These are phyloP conservation scores for Dactylonectria estremocensis DNA, from an alignment of 2,329 filamentous ascomycete species.

Conservation along the genomic window DNA sequence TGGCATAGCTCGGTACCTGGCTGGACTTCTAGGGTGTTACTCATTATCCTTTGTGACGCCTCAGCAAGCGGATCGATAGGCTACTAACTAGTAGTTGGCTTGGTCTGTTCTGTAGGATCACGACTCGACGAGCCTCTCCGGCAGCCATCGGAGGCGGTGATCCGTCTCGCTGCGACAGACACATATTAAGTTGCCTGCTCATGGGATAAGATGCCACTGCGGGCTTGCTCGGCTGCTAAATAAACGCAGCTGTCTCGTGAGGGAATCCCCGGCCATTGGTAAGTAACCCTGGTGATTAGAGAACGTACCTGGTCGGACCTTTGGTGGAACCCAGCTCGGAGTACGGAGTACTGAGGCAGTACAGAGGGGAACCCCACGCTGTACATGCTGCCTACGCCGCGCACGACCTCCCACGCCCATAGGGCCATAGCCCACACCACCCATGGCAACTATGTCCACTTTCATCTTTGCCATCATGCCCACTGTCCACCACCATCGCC, in stretches of 20 bases:
- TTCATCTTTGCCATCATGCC: constrained; percentile 25
- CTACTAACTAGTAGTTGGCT: constrained; percentile 10
- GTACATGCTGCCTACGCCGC: constrained; percentile 21
- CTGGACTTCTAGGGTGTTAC: not conserved
- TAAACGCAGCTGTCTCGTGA: constrained; percentile 8
- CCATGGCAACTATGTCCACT: constrained; percentile 39
- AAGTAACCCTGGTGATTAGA: not conserved
- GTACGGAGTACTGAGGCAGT: not conserved
- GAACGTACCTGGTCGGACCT: not conserved
- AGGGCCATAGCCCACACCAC: constrained; percentile 43
- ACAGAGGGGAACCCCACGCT: constrained; percentile 24
- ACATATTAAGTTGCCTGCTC: not conserved
- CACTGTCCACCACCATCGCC: constrained; percentile 24
- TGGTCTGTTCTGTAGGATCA: not conserved
- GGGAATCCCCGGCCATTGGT: not conserved
- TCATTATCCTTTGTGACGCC: not conserved
- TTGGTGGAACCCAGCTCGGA: constrained; percentile 8
- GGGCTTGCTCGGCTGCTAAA: not conserved
- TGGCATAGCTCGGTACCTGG: not conserved
- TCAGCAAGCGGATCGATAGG: not conserved
- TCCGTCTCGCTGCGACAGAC: not conserved
- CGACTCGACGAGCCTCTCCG: not conserved
- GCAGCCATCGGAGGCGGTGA: not conserved
- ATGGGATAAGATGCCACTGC: not conserved
- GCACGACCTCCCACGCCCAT: constrained; percentile 35